Percentiles rank a stretch among this genome's conserved stretches.
Evolutionary conservation across 805 yeast genomes (phyloP).

Genomic region (Monosporozyma aquatica): DNA sequence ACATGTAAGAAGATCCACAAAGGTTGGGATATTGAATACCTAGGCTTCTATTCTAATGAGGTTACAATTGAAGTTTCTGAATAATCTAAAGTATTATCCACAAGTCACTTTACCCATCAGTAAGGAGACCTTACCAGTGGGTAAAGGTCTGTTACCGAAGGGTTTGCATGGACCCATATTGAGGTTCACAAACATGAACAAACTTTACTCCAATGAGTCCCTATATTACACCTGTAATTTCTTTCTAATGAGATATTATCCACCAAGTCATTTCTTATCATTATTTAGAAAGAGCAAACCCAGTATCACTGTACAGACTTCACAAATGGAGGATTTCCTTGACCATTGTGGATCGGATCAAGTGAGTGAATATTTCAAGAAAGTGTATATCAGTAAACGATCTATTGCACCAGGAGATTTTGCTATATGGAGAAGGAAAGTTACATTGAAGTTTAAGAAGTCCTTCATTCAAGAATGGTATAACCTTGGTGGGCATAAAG

Average conservation of each 20-base stretch:
- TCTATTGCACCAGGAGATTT: conserved; percentile 19
- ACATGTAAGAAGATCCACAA: no score
- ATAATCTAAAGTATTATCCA: background rate
- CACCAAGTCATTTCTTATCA: conserved; percentile 24
- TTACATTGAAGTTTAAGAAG: conserved; percentile 11
- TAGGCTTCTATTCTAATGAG: no score
- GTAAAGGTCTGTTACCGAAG: background rate
- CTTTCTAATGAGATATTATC: conserved; percentile 21
- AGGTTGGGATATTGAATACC: no score
- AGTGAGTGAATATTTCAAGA: conserved; percentile 11
- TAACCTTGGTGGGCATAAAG: conserved; percentile 13
- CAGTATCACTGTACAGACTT: conserved; percentile 14
- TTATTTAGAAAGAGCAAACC: conserved; percentile 27
- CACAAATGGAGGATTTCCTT: conserved; percentile 1
- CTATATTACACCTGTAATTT: conserved; percentile 17
- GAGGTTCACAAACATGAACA: conserved; percentile 5
- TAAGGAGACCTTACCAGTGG: background rate
- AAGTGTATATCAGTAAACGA: conserved; percentile 2
- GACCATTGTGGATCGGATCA: conserved; percentile 3
- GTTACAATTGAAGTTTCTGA: background rate
- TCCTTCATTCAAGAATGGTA: conserved; percentile 22
- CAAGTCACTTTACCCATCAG: background rate
- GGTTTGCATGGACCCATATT: conserved; percentile 8
- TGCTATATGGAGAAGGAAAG: conserved; percentile 20
- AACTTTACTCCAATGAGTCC: conserved; percentile 11